Evolutionary conservation across 2,329 filamentous ascomycete species (phyloP).

Genomic region (Fusarium caatingaense): DNA sequence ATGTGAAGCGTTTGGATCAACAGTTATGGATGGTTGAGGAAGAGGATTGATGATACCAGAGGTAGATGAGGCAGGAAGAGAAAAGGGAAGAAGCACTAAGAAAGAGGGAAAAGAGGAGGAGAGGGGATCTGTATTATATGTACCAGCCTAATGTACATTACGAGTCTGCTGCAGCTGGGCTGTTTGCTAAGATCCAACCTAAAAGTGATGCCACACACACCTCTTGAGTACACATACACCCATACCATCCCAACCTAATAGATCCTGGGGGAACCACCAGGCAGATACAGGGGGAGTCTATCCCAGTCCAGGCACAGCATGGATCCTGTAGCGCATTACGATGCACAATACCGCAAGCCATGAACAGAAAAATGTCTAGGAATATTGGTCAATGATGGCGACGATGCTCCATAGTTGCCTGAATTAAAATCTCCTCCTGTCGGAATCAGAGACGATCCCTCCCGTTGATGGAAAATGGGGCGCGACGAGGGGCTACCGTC

Average conservation of each 20-base stretch:
- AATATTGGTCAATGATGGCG: constrained; percentile 33
- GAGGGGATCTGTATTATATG: constrained; percentile 23
- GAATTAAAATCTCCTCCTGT: constrained; percentile 40
- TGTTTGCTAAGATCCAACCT: constrained; percentile 30
- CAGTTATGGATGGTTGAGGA: constrained; percentile 14
- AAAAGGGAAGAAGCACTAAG: constrained; percentile 8
- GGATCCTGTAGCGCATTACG: constrained; percentile 12
- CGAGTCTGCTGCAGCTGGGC: background rate
- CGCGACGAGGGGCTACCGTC: constrained; percentile 45
- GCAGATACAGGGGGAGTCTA: constrained; percentile 36
- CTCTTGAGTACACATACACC: constrained; percentile 16
- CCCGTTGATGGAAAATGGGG: constrained; percentile 43
- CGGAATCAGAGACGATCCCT: constrained; percentile 39
- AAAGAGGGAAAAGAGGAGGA: constrained; percentile 1
- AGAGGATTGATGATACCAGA: constrained; percentile 16
- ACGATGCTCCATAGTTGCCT: constrained; percentile 50
- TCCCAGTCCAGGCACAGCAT: constrained; percentile 38
- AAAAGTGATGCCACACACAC: constrained; percentile 38
- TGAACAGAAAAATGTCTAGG: constrained; percentile 36
- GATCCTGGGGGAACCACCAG: constrained; percentile 33
- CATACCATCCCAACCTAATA: constrained; percentile 11
- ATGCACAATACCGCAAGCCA: constrained; percentile 17
- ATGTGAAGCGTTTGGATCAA: constrained; percentile 18
- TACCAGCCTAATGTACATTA: constrained; percentile 12
- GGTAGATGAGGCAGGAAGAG: constrained; percentile 4